These are phyloP conservation scores for Filobasidium floriforme DNA, from an alignment of 768 basidiomycete species.

Conservation along the genomic window DNA sequence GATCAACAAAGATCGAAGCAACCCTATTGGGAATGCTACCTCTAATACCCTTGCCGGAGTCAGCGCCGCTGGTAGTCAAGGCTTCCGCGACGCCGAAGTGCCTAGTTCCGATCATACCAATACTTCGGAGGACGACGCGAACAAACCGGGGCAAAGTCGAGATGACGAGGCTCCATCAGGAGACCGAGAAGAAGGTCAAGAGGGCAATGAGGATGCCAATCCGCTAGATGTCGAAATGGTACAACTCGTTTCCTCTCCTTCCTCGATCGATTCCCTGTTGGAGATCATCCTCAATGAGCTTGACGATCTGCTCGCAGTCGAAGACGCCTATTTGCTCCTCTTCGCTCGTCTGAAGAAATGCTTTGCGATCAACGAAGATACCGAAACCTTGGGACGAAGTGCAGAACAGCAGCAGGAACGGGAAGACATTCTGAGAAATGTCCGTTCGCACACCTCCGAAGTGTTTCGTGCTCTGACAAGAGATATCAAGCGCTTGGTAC, in stretches of 20 bases:
- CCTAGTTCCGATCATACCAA: constrained; percentile 32
- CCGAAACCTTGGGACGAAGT: neutral
- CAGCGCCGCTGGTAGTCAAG: constrained; percentile 17
- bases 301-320: constrained; percentile 41
- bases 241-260: neutral
- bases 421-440: neutral
- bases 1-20: constrained; percentile 27
- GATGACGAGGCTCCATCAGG: constrained; percentile 9
- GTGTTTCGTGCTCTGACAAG: constrained; percentile 31
- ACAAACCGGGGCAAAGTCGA: neutral
- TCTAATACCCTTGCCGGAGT: neutral
- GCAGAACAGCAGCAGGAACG: neutral
- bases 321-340: constrained; percentile 42
- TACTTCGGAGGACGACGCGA: constrained; percentile 10
- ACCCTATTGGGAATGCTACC: constrained; percentile 17
- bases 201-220: constrained; percentile 16
- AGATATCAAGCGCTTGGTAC: constrained; percentile 34
- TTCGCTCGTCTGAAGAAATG: constrained; percentile 25
- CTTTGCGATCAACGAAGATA: constrained; percentile 5
- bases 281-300: constrained; percentile 37
- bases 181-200: constrained; percentile 30
- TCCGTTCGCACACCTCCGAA: constrained; percentile 7
- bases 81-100: constrained; percentile 22
- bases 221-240: constrained; percentile 8
- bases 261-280: constrained; percentile 28